Evolutionary conservation across 129 eudicot genomes (phyloP), one percentile per base, ranked within the genome.

Genomic region (Tanacetum coccineum): DNA sequence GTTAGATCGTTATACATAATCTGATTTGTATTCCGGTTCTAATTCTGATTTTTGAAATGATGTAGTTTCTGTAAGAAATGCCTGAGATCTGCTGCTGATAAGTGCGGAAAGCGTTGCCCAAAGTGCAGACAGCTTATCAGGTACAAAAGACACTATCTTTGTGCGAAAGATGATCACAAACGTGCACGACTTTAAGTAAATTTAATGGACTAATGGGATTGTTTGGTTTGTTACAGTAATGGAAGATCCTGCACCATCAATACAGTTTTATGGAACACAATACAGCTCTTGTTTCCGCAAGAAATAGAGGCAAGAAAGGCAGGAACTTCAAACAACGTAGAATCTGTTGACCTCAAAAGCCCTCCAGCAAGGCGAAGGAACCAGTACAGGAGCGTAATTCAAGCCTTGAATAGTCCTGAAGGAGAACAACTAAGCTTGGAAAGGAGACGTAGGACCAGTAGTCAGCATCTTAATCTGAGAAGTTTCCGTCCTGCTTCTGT

Each of bases 241-340:
- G 93, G 95, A 68, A 86, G 89, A 81, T 86, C 91, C 15, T 86
- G 90, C 72, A 84, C 87, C 7, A 78, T 93, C 64, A 93, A 93
- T 78, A 93, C 99, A 3, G 95, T 93, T 70, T 90, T 89, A 59
- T 93, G 99, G 99, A 93, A 93, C 81, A 93, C 99, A 1, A 86
- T 93, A 36, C 96, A 89, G 75, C 95, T 93, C 25, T 76, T 93
- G 62, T 93, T 93, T 81, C 98, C 98, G 25, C 75, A 81, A 77
- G 98, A 93, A 65, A 84, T 93, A 15, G 95, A 89, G 75, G 87
- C 92, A 69, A 82, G 95, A 70, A 88, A 88, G 60, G 66, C 15
- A 32, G 67, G 66, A 47, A 78, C 60, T 58, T 75, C 64, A 66
- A 73, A 73, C 61, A 60, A 78, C 14, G 9, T 6, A 49, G 62